phyloP scores from a whole-genome alignment of 2,329 filamentous ascomycete species.

The Ciborinia camelliae region DNA sequence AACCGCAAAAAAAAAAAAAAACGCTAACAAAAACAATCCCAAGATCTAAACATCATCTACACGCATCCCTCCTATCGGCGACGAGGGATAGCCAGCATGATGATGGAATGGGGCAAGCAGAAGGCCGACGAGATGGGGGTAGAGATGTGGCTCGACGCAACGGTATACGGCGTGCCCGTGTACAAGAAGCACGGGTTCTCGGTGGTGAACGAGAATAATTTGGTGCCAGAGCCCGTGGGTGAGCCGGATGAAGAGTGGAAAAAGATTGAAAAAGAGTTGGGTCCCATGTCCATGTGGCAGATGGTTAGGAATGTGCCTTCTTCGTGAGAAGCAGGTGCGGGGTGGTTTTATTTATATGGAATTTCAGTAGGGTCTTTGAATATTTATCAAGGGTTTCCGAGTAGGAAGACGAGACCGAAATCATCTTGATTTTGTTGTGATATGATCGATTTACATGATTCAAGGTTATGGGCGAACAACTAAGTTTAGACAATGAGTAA shows the following conservation, averaged over 20 bases:
- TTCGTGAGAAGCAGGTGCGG: no score
- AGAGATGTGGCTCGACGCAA: constrained; percentile 16
- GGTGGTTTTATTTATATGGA: no score
- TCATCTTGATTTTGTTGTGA: no score
- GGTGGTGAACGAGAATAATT: constrained; percentile 9
- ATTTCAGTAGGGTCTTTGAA: no score
- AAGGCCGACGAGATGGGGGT: constrained; percentile 14
- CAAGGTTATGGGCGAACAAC: no score
- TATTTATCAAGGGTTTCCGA: no score
- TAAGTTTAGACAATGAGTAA: no score
- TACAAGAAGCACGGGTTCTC: constrained; percentile 15
- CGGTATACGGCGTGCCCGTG: constrained; percentile 3
- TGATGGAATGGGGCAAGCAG: constrained; percentile 13
- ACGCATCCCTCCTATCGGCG: constrained; percentile 17
- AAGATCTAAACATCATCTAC: constrained; percentile 19
- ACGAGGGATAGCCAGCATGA: constrained; percentile 10
- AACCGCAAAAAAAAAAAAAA: no score
- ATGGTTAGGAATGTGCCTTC: neutral
- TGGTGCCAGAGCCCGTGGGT: neutral
- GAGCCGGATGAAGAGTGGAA: constrained; percentile 11
- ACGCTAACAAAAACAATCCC: neutral
- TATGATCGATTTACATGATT: no score
- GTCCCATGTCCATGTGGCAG: constrained; percentile 12
- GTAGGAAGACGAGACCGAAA: no score
- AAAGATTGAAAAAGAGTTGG: constrained; percentile 9